Evolutionary conservation across 164 flowering plant genomes (phyloP).

Genomic region (Vitis rupestris): DNA sequence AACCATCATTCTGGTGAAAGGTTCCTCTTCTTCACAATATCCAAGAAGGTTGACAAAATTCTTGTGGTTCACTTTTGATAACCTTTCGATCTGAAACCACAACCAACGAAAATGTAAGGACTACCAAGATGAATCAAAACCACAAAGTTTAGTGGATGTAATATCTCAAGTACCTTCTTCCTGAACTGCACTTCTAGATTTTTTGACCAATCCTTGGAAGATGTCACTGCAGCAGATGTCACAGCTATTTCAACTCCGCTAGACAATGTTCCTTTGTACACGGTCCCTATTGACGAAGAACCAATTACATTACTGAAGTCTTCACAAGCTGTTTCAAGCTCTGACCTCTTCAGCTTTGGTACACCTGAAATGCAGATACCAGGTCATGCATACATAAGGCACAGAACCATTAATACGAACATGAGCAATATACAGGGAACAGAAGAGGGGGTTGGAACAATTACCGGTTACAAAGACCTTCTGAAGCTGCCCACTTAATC

Average conservation of each 20-base stretch:
- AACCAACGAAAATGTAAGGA: slow-evolving; percentile 8
- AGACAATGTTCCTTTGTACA: slow-evolving; percentile 82
- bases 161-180: slow-evolving; percentile 50
- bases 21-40: slow-evolving; percentile 71
- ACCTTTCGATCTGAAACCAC: slow-evolving; percentile 56
- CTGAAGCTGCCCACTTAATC: slow-evolving; percentile 90
- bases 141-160: not conserved
- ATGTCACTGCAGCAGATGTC: slow-evolving; percentile 37
- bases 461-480: slow-evolving; percentile 84
- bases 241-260: slow-evolving; percentile 89
- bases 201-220: slow-evolving; percentile 62
- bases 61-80: slow-evolving; percentile 83
- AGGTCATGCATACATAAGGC: not conserved
- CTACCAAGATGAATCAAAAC: not conserved
- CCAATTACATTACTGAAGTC: slow-evolving; percentile 88
- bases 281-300: slow-evolving; percentile 51
- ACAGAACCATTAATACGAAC: not conserved
- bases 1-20: slow-evolving; percentile 87
- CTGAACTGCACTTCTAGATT: slow-evolving; percentile 59
- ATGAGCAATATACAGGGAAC: not conserved
- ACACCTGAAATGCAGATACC: slow-evolving; percentile 45
- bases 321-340: slow-evolving; percentile 67
- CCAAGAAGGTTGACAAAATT: slow-evolving; percentile 81
- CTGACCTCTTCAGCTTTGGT: slow-evolving; percentile 60
- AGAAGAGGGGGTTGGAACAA: slow-evolving; percentile 7